A percentile compares a stretch with the other conserved stretches of the same genome.
phyloP scores from a whole-genome alignment of 2,329 filamentous ascomycete genomes.

The Fusarium drepaniforme region DNA sequence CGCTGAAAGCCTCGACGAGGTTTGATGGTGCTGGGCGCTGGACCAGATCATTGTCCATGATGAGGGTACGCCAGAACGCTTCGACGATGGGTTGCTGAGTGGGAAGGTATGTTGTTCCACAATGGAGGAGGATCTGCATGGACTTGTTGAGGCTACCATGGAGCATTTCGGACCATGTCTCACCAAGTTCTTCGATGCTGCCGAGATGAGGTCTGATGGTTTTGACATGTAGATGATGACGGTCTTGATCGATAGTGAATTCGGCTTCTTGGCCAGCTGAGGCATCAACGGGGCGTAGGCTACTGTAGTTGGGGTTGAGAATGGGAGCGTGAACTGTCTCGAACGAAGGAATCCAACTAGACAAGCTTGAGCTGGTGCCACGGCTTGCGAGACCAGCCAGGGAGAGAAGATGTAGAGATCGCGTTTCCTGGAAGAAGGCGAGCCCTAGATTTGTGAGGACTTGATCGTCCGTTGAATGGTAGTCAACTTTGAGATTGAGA shows the following conservation, averaged over 20 bases:
- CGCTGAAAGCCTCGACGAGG: constrained; percentile 26
- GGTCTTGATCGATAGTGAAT: constrained; percentile 24
- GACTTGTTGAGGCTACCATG: constrained; percentile 21
- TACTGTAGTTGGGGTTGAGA: constrained; percentile 22
- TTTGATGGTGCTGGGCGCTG: constrained; percentile 30
- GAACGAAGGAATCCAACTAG: constrained; percentile 40
- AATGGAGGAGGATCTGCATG: constrained; percentile 38
- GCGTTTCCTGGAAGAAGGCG: constrained; percentile 23
- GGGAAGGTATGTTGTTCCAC: constrained; percentile 29
- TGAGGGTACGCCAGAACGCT: constrained; percentile 44
- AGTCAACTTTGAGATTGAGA: constrained; percentile 31
- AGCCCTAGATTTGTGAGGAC: constrained; percentile 30
- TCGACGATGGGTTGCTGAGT: constrained; percentile 42
- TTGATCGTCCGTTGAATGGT: constrained; percentile 26
- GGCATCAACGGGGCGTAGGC: constrained; percentile 19
- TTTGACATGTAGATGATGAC: constrained; percentile 23
- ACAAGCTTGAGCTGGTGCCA: constrained; percentile 9
- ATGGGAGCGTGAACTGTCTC: constrained; percentile 33
- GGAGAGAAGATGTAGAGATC: constrained; percentile 38
- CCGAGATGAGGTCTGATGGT: constrained; percentile 31
- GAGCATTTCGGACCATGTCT: constrained; percentile 17
- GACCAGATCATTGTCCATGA: constrained; percentile 39
- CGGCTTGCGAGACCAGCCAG: constrained; percentile 31
- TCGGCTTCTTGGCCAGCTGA: neutral
- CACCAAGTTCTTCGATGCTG: constrained; percentile 32